A percentile compares a stretch with the other conserved stretches of the same genome.
Evolutionary conservation across 1,284 basidiomycete genomes (phyloP).

Genomic region (Pyrrhoderma lamaoense): DNA sequence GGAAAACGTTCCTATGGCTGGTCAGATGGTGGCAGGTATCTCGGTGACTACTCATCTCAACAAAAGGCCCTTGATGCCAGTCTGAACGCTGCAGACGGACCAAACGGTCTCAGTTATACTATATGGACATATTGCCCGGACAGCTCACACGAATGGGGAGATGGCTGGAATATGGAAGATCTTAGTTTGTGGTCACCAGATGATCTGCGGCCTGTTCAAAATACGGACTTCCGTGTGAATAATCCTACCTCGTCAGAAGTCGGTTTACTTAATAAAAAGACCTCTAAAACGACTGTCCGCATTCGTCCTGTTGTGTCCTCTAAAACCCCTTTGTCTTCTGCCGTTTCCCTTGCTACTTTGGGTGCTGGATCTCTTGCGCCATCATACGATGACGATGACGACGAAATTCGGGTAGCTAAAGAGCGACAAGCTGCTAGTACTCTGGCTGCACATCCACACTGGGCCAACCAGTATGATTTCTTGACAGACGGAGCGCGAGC

Average conservation of each 20-base stretch:
- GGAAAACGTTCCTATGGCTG: constrained; percentile 77
- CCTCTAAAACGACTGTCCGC: constrained; percentile 6
- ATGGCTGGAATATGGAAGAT: constrained; percentile 96
- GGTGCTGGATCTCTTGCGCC: constrained; percentile 13
- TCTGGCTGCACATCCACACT: constrained; percentile 15
- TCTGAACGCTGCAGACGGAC: constrained; percentile 83
- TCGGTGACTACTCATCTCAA: constrained; percentile 77
- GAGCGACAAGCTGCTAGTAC: neutral
- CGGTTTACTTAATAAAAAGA: constrained; percentile 13
- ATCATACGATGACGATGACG: constrained; percentile 10
- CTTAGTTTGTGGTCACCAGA: constrained; percentile 83
- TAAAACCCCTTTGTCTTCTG: constrained; percentile 4
- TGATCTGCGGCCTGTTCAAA: constrained; percentile 44
- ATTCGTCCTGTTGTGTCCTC: constrained; percentile 7
- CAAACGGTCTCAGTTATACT: constrained; percentile 77
- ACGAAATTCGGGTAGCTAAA: neutral
- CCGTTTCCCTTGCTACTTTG: constrained; percentile 14
- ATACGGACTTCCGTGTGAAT: constrained; percentile 15
- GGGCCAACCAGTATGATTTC: constrained; percentile 54
- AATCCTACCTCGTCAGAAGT: constrained; percentile 8
- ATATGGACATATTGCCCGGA: constrained; percentile 89
- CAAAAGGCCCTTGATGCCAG: constrained; percentile 88
- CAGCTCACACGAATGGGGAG: constrained; percentile 81
- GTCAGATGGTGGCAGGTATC: constrained; percentile 64
- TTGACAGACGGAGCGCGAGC: constrained; percentile 79